phyloP scores from a whole-genome alignment of 345 rosid genomes.

The Mangifera indica region DNA sequence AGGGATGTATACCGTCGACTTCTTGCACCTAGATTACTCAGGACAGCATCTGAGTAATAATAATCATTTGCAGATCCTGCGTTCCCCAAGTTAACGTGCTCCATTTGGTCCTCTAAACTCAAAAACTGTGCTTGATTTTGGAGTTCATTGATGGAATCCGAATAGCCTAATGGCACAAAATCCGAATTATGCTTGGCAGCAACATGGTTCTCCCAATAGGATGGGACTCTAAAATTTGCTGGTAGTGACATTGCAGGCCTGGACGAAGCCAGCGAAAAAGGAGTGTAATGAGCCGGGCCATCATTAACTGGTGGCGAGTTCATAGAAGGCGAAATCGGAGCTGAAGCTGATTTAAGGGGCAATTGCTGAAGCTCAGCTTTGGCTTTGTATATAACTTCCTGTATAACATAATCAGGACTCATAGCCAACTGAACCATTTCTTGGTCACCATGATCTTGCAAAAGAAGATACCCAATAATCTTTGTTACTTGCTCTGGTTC shows the following conservation, averaged over 20 bases:
- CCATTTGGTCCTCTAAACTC: slow-evolving; percentile 46
- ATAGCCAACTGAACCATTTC: slow-evolving; percentile 44
- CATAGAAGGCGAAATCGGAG: slow-evolving; percentile 36
- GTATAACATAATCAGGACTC: slow-evolving; percentile 46
- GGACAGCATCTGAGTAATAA: slow-evolving; percentile 32
- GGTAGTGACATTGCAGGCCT: slow-evolving; percentile 19
- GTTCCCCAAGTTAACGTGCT: slow-evolving; percentile 27
- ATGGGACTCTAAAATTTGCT: slow-evolving; percentile 20
- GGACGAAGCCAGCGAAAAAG: slow-evolving; percentile 28
- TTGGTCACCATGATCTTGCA: slow-evolving; percentile 41
- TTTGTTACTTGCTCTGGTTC: slow-evolving; percentile 54
- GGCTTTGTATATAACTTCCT: slow-evolving; percentile 40
- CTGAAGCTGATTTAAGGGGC: slow-evolving; percentile 26
- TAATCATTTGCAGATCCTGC: slow-evolving; percentile 34
- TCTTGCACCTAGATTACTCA: slow-evolving; percentile 28
- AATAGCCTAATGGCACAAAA: slow-evolving; percentile 18
- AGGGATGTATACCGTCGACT: slow-evolving; percentile 25
- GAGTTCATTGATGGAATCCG: slow-evolving; percentile 30
- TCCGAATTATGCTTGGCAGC: slow-evolving; percentile 29
- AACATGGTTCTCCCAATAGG: slow-evolving; percentile 33
- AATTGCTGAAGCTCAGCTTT: slow-evolving; percentile 45
- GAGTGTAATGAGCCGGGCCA: slow-evolving; percentile 21
- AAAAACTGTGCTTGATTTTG: slow-evolving; percentile 37
- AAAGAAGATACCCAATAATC: slow-evolving; percentile 51
- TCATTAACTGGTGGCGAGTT: slow-evolving; percentile 26